These are phyloP conservation scores for Nepenthes alata DNA, from an alignment of 179 eudicot species.

Conservation along the genomic window DNA sequence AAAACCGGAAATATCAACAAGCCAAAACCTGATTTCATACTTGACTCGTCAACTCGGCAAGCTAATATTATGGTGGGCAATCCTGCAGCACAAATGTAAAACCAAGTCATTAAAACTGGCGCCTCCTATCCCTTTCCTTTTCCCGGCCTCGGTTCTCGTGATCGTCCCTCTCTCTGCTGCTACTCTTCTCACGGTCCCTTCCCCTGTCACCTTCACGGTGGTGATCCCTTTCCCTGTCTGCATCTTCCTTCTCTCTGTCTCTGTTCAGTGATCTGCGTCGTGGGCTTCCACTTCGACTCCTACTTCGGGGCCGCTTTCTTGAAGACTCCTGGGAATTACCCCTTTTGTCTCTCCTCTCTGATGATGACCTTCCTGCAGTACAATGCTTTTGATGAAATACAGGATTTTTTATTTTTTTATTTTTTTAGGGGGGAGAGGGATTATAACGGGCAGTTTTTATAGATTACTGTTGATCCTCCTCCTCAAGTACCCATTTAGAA, in stretches of 20 bases:
- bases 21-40: too few species aligned
- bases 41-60: too few species aligned
- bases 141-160: constrained; percentile 42
- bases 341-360: constrained; percentile 48
- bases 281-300: constrained; percentile 62
- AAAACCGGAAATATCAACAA: too few species aligned
- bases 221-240: constrained; percentile 30
- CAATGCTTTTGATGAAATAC: not conserved
- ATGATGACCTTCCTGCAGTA: constrained; percentile 44
- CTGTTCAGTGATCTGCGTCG: constrained; percentile 37
- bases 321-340: constrained; percentile 47
- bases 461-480: too few species aligned
- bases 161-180: constrained; percentile 61
- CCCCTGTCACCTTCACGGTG: constrained; percentile 30
- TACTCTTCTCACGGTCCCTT: constrained; percentile 42
- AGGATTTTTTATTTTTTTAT: too few species aligned
- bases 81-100: too few species aligned
- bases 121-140: constrained; percentile 58
- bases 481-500: too few species aligned
- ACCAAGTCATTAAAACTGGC: constrained; percentile 38
- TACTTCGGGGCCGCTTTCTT: constrained; percentile 62
- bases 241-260: constrained; percentile 38
- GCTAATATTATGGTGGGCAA: too few species aligned
- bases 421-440: too few species aligned
- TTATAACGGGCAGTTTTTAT: too few species aligned